These are phyloP conservation scores for Platanthera zijinensis DNA, from an alignment of 106 monocot species.

Conservation along the genomic window DNA sequence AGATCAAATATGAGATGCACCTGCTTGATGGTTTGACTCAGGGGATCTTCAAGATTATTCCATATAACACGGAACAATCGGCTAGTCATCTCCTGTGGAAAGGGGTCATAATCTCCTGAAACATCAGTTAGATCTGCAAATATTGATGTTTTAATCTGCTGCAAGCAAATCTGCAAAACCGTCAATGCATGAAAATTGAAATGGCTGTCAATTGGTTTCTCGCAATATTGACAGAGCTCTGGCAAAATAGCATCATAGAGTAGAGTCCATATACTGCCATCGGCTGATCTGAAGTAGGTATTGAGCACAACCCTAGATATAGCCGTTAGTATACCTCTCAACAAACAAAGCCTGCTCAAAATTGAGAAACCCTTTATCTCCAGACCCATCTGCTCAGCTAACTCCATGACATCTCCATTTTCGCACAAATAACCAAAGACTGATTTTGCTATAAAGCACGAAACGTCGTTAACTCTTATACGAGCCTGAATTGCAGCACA, in stretches of 20 bases:
- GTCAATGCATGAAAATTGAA: conserved; percentile 99
- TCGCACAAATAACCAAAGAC: conserved; percentile 39
- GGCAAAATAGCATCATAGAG: conserved; percentile 80
- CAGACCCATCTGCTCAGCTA: conserved; percentile 24
- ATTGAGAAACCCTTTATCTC: conserved; percentile 41
- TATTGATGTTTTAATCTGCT: conserved; percentile 88
- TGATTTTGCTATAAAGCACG: conserved; percentile 40
- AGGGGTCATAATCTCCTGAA: conserved; percentile 49
- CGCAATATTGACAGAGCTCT: conserved; percentile 80
- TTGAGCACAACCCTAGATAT: conserved; percentile 68
- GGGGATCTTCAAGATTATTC: conserved; percentile 94
- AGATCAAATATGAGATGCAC: conserved; percentile 97
- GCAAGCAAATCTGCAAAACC: conserved; percentile 90
- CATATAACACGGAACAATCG: conserved; percentile 75
- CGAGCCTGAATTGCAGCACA: conserved; percentile 74
- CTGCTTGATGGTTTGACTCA: conserved; percentile 94
- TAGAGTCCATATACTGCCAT: conserved; percentile 46
- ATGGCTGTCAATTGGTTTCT: conserved; percentile 89
- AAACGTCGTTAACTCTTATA: conserved; percentile 39
- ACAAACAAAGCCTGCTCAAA: conserved; percentile 81
- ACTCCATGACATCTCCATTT: conserved; percentile 12
- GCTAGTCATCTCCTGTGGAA: conserved; percentile 44
- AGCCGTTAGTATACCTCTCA: conserved; percentile 88
- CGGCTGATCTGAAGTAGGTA: conserved; percentile 10
- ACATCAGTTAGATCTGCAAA: conserved; percentile 27